phyloP scores from a whole-genome alignment of 2,329 filamentous ascomycete species.

The Claviceps citrina region DNA sequence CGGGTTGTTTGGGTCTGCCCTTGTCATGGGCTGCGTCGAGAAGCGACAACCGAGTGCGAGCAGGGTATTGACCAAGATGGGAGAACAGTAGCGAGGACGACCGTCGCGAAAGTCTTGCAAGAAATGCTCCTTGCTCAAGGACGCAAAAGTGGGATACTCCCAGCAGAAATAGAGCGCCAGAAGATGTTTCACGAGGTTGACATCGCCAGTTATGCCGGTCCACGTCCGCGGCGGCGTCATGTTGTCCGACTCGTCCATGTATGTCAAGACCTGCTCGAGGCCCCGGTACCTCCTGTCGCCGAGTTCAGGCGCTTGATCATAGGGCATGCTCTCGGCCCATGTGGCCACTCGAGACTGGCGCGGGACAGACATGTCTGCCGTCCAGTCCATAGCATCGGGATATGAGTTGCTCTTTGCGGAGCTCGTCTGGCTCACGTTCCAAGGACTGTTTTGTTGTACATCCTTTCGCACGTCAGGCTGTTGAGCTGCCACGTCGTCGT shows the following conservation, averaged over 20 bases:
- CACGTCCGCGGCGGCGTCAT: slow-evolving; percentile 32
- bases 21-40: slow-evolving; percentile 47
- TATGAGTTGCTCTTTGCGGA: slow-evolving; percentile 33
- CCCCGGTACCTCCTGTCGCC: slow-evolving; percentile 21
- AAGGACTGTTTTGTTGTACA: slow-evolving; percentile 29
- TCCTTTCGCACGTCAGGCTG: slow-evolving; percentile 21
- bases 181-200: slow-evolving; percentile 44
- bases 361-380: slow-evolving; percentile 22
- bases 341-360: slow-evolving; percentile 31
- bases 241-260: slow-evolving; percentile 27
- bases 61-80: slow-evolving; percentile 50
- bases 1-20: slow-evolving; percentile 45
- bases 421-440: slow-evolving; percentile 32
- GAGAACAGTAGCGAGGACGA: slow-evolving; percentile 48
- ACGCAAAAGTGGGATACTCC: slow-evolving; percentile 60
- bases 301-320: slow-evolving; percentile 18
- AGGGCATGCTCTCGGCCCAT: slow-evolving; percentile 32
- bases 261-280: slow-evolving; percentile 33
- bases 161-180: slow-evolving; percentile 58
- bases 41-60: slow-evolving; percentile 53
- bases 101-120: slow-evolving; percentile 48
- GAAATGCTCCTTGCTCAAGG: slow-evolving; percentile 58
- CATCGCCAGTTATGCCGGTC: slow-evolving; percentile 46
- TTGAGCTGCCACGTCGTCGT: slow-evolving; percentile 15
- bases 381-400: slow-evolving; percentile 32